Evolutionary conservation across 306 rosid genomes (phyloP).

Genomic region (Carpinus fangiana): DNA sequence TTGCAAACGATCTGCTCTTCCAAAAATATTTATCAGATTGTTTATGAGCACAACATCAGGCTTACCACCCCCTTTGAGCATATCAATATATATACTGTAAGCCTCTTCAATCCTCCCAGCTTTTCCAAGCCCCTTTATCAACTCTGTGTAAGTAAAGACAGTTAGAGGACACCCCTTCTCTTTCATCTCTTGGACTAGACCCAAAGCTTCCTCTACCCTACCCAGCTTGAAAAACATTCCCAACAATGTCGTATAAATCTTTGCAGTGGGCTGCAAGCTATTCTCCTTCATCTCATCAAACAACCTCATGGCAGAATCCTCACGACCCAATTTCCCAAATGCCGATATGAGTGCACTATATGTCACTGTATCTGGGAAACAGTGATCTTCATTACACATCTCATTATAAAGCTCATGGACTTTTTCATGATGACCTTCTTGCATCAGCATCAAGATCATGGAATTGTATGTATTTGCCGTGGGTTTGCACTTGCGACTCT

Average conservation of each 20-base stretch:
- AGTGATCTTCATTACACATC: constrained; percentile 70
- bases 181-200: constrained; percentile 71
- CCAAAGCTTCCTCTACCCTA: constrained; percentile 63
- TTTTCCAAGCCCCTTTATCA: constrained; percentile 88
- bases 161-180: constrained; percentile 59
- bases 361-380: constrained; percentile 81
- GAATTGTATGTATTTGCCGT: constrained; percentile 66
- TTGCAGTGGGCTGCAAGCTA: constrained; percentile 73
- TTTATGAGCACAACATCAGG: constrained; percentile 84
- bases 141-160: constrained; percentile 78
- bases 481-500: constrained; percentile 75
- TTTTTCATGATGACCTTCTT: constrained; percentile 80
- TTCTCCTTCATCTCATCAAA: constrained; percentile 90
- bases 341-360: constrained; percentile 73
- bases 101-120: constrained; percentile 82
- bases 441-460: constrained; percentile 79
- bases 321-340: constrained; percentile 68
- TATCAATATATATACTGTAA: constrained; percentile 46
- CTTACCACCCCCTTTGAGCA: constrained; percentile 67
- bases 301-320: constrained; percentile 68
- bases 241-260: constrained; percentile 72
- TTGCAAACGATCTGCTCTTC: constrained; percentile 65
- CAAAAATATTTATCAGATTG: constrained; percentile 78
- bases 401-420: constrained; percentile 88
- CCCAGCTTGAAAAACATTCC: constrained; percentile 70